Conservation (phyloP, 2,329 filamentous ascomycete species). For the Penicillium sp. region DNA sequence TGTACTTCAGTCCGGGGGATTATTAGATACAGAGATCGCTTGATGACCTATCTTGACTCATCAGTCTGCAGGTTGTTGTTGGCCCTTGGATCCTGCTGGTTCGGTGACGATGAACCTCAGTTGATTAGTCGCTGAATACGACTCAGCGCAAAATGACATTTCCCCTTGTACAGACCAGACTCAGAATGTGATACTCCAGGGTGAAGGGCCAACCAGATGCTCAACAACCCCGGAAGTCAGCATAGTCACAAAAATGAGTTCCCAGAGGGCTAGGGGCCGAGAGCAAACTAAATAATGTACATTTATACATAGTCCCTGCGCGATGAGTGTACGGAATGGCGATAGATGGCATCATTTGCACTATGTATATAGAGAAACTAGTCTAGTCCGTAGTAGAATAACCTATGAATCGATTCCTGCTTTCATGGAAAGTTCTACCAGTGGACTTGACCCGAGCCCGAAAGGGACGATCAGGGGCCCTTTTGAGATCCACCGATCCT, state of each 20-base stretch:
- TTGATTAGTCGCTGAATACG: not conserved
- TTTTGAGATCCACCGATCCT: conserved; percentile 8
- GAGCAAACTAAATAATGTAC: not conserved
- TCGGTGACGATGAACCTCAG: not conserved
- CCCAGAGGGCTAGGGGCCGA: not conserved
- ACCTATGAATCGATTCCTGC: not conserved
- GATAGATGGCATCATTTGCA: conserved; percentile 11
- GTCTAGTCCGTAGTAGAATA: not conserved
- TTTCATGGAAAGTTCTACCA: conserved; percentile 3
- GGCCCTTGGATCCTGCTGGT: not conserved
- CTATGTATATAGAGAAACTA: too few relatives aligned
- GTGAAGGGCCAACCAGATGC: not conserved
- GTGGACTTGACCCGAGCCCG: not conserved
- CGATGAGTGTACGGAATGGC: conserved; percentile 3
- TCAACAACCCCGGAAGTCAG: not conserved
- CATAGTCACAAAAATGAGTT: not conserved
- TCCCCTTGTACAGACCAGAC: not conserved
- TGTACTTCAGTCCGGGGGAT: not conserved
- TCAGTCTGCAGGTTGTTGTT: not conserved
- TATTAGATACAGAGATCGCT: not conserved
- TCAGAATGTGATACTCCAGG: not conserved
- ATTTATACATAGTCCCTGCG: not conserved
- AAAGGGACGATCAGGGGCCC: conserved; percentile 14
- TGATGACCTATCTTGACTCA: not conserved
- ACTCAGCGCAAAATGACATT: not conserved